phyloP scores from a whole-genome alignment of 148 eudicot species.

The Beta vulgaris region DNA sequence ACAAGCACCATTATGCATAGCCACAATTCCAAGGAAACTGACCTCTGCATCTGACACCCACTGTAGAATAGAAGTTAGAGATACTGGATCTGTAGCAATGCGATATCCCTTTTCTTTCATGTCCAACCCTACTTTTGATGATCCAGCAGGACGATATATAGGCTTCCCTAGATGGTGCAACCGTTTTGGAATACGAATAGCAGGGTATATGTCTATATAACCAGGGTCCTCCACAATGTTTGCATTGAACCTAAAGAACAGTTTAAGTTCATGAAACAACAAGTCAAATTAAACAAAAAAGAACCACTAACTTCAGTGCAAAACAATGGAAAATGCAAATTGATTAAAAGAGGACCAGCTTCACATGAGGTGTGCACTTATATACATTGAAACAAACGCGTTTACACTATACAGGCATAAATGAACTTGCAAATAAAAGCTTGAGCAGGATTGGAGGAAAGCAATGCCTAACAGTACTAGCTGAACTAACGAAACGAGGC shows the following conservation, averaged over 20 bases:
- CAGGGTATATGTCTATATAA: constrained; percentile 86
- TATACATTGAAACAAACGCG: background rate
- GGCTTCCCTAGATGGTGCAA: constrained; percentile 74
- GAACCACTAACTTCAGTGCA: constrained; percentile 4
- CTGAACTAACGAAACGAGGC: background rate
- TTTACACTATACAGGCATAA: background rate
- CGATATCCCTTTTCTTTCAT: constrained; percentile 68
- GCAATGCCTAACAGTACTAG: background rate
- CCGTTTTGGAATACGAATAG: constrained; percentile 64
- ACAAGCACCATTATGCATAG: background rate
- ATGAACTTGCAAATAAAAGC: background rate
- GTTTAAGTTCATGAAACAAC: constrained; percentile 10
- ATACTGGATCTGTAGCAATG: constrained; percentile 57
- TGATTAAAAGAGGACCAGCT: background rate
- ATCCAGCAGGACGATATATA: constrained; percentile 43
- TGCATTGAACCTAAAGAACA: constrained; percentile 59
- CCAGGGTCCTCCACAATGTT: constrained; percentile 85
- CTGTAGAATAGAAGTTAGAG: constrained; percentile 66
- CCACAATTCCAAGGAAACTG: constrained; percentile 11
- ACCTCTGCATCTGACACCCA: constrained; percentile 86
- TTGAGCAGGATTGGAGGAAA: background rate
- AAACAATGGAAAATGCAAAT: constrained; percentile 4
- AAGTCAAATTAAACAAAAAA: background rate
- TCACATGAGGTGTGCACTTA: constrained; percentile 8
- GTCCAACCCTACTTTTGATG: constrained; percentile 34